Evolutionary conservation across 768 basidiomycete genomes (phyloP).

Genomic region (Kwoniella sp.): DNA sequence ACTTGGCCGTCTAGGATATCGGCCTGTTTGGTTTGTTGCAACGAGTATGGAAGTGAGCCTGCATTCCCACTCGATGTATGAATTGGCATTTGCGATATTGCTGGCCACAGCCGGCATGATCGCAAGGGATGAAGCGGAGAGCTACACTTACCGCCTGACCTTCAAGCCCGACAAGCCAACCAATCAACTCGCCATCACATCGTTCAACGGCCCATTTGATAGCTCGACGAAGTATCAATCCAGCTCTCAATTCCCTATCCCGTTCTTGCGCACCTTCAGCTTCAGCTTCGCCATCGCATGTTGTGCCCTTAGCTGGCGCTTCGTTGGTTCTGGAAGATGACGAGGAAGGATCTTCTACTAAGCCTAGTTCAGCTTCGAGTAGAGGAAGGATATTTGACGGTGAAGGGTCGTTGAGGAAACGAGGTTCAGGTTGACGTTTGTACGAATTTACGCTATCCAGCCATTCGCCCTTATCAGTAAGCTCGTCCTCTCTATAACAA

Average conservation of each 20-base stretch:
- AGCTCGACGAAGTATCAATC: constrained; percentile 40
- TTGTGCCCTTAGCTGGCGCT: too few species aligned
- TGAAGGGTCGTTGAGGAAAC: constrained; percentile 22
- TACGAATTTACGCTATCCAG: constrained; percentile 11
- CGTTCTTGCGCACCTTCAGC: neutral
- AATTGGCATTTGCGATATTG: too few species aligned
- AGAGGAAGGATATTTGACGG: constrained; percentile 13
- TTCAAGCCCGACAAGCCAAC: constrained; percentile 40
- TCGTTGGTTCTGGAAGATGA: too few species aligned
- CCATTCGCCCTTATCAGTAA: too few species aligned
- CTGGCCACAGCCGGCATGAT: too few species aligned
- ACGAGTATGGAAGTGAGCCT: too few species aligned
- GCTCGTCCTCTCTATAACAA: too few species aligned
- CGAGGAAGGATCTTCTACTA: neutral
- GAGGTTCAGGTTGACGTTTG: constrained; percentile 20
- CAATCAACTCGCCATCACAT: constrained; percentile 39
- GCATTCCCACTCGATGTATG: too few species aligned
- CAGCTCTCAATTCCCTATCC: constrained; percentile 20
- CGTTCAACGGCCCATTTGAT: constrained; percentile 40
- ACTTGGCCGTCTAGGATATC: constrained; percentile 40
- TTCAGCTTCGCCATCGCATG: too few species aligned
- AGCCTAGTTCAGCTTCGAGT: constrained; percentile 7
- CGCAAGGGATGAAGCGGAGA: neutral
- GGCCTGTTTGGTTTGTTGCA: too few species aligned
- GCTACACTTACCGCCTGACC: constrained; percentile 35